phyloP scores from a whole-genome alignment of 331 rosid species.

The Arachis monticola region DNA sequence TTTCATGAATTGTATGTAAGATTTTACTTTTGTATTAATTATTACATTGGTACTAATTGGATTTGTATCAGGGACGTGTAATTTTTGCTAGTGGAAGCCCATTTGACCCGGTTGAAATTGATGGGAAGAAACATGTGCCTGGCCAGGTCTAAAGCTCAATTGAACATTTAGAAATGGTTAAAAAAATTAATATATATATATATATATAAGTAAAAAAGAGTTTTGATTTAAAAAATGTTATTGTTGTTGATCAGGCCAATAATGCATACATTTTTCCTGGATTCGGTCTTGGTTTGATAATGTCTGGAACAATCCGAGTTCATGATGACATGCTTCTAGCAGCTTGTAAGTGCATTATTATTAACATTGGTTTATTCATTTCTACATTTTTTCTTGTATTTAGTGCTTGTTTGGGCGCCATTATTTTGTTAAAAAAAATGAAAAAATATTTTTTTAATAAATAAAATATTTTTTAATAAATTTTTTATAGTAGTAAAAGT shows the following conservation, averaged over 20 bases:
- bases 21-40: too few relatives aligned
- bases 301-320: slow-evolving; percentile 90
- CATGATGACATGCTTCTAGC: slow-evolving; percentile 91
- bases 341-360: slow-evolving; percentile 60
- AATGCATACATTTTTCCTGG: slow-evolving; percentile 99
- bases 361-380: too few relatives aligned
- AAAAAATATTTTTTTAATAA: too few relatives aligned
- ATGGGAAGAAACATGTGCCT: slow-evolving; percentile 72
- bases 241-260: slow-evolving; percentile 65
- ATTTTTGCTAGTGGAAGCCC: slow-evolving; percentile 95
- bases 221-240: slow-evolving; percentile 20
- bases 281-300: slow-evolving; percentile 83
- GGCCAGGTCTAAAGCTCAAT: slow-evolving; percentile 71
- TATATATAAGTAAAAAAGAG: background rate
- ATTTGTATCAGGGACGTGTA: slow-evolving; percentile 75
- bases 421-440: too few relatives aligned
- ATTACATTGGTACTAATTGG: background rate
- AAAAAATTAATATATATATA: background rate
- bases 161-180: slow-evolving; percentile 19
- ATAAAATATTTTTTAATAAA: too few relatives aligned
- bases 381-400: too few relatives aligned
- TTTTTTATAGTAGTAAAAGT: too few relatives aligned
- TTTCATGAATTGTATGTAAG: too few relatives aligned
- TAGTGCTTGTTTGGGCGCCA: too few relatives aligned
- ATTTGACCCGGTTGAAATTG: slow-evolving; percentile 74